Evolutionary conservation across 2,329 filamentous ascomycete genomes (phyloP).

Genomic region (Myriosclerotinia scirpicola): DNA sequence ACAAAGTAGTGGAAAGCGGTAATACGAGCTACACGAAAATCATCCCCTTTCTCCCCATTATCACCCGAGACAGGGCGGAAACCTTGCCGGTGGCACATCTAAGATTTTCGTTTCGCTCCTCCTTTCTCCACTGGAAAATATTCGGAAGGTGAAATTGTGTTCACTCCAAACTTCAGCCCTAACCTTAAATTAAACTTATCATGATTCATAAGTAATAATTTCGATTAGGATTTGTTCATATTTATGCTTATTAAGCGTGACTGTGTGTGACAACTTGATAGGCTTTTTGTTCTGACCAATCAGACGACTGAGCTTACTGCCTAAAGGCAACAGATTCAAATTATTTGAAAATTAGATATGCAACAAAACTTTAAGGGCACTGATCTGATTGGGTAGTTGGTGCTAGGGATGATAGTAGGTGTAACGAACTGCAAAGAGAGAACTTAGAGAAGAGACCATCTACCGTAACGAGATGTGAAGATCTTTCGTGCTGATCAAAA

Average conservation of each 20-base stretch:
- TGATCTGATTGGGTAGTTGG: neutral
- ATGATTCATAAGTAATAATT: too few relatives aligned
- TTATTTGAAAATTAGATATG: neutral
- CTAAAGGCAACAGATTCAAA: neutral
- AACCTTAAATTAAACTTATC: too few relatives aligned
- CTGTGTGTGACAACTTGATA: too few relatives aligned
- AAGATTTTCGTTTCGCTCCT: too few relatives aligned
- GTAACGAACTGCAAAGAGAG: neutral
- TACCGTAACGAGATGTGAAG: neutral
- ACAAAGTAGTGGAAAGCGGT: neutral
- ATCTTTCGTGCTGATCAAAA: neutral
- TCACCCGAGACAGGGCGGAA: too few relatives aligned
- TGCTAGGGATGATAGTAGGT: neutral
- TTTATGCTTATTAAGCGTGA: too few relatives aligned
- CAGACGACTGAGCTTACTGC: neutral
- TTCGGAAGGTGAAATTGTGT: too few relatives aligned
- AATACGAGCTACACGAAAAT: neutral
- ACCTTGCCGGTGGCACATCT: neutral
- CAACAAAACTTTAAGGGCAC: neutral
- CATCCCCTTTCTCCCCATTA: neutral
- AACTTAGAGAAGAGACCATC: neutral
- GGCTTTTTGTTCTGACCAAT: neutral
- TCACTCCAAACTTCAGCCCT: too few relatives aligned
- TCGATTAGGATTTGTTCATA: too few relatives aligned
- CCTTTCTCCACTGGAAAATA: too few relatives aligned